Evolutionary conservation across 202 grass and related monocot species (phyloP), one percentile per base, ranked within the genome.

Genomic region (Cymbopogon flexuosus): DNA sequence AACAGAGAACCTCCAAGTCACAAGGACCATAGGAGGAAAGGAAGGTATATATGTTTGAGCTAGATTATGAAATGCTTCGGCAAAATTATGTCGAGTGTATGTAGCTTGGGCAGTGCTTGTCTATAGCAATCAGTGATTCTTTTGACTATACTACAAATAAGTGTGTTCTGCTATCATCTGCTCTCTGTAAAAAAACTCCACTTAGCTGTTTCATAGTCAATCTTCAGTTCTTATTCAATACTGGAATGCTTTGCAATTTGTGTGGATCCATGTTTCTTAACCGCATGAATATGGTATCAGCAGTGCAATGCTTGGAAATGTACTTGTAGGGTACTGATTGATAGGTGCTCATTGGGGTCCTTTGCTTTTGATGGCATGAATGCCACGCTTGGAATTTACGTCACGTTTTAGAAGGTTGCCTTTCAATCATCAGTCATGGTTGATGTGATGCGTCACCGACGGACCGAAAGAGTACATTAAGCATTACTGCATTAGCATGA

Each of bases 121-220:
- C 52, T 46, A 78, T 86, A 82, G 74, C 51, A 56, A 62, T 34
- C 54, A 15, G 31, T 75, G 51, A 89, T 89, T 89, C 79, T 89
- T 89, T 86, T 89, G 41, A 82, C 30, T 37, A 70, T 37, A 70
- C 40, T 35, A 56, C 75, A 75, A 86, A 75, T 79, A 83, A 86
- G 9, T 42, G 36, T 82, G 60, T 16, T 77, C 12, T 72, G 58
- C 58, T 73, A 37, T 66, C 58, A 70, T 78, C 29, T 41, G 60
- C 14, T 42, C 5, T 61, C 3, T 61, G 66, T 81, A 77, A 61
- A 88, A 75, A 60, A 61, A 56, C n/a, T 51, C 6, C 12, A 85
- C 59, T 27, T 68, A 73, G 59, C 23, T 12, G 10, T 79, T 88
- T 8, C 31, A 51, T 72, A 73, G 72, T 68, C 77, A 18, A 23